Evolutionary conservation across 805 yeast genomes (phyloP).

Genomic region (Saturnispora kantuleensis): DNA sequence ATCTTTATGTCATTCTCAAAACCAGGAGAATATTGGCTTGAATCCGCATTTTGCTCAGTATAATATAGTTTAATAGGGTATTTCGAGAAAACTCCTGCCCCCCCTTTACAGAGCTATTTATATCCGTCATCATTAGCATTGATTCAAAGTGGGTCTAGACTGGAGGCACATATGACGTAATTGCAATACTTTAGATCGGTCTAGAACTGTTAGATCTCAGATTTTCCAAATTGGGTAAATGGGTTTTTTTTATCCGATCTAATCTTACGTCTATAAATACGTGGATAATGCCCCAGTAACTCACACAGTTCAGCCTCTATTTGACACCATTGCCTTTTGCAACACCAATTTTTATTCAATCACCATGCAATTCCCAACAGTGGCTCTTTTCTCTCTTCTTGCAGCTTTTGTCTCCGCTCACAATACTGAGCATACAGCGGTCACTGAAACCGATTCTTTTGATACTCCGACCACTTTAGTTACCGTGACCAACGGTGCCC

Average conservation of each 20-base stretch:
- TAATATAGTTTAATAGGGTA: no score
- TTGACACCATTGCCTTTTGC: background rate
- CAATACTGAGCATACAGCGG: background rate
- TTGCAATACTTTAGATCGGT: background rate
- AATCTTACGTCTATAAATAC: background rate
- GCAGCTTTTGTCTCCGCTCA: conserved; percentile 3
- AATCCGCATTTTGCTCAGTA: background rate
- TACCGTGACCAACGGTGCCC: conserved; percentile 2
- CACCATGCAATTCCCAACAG: conserved; percentile 1
- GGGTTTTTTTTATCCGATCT: background rate
- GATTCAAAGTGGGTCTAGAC: no score
- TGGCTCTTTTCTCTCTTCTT: conserved; percentile 1
- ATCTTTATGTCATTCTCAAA: conserved; percentile 4
- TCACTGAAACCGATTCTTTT: background rate
- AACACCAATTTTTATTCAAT: background rate
- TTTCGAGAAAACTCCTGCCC: background rate
- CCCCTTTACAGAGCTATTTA: background rate
- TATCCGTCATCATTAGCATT: background rate
- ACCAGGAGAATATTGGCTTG: background rate
- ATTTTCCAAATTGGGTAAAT: background rate
- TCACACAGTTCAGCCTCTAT: background rate
- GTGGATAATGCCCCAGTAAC: background rate
- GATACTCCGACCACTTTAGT: background rate
- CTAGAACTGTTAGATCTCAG: background rate
- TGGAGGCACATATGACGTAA: no score